Evolutionary conservation across 1,284 basidiomycete species (phyloP).

Genomic region (Coniferiporia sulphurascens): DNA sequence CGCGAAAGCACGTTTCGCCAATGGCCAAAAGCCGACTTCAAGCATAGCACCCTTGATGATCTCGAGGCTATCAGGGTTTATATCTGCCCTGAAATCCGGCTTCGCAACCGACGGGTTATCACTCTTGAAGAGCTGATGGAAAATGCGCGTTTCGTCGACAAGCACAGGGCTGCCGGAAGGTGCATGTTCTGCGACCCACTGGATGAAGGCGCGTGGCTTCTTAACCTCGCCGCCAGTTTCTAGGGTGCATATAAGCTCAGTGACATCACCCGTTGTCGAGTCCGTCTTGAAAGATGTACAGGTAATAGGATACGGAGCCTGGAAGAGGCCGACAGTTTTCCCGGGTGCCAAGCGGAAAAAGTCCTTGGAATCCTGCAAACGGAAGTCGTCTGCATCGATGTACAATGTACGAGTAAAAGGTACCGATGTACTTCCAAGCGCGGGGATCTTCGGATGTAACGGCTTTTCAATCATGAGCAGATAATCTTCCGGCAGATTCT

Average conservation of each 20-base stretch:
- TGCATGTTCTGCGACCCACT: constrained; percentile 92
- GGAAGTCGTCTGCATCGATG: constrained; percentile 95
- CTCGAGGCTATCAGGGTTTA: constrained; percentile 79
- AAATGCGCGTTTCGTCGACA: constrained; percentile 89
- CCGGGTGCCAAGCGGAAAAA: constrained; percentile 98
- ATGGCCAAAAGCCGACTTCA: constrained; percentile 85
- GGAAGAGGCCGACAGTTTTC: constrained; percentile 95
- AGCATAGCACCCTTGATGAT: constrained; percentile 77
- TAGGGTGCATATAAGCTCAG: constrained; percentile 75
- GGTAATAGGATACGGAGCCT: constrained; percentile 94
- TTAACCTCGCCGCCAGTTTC: constrained; percentile 65
- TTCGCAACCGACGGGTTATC: constrained; percentile 78
- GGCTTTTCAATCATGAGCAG: constrained; percentile 84
- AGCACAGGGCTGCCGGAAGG: constrained; percentile 75
- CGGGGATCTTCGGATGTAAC: constrained; percentile 91
- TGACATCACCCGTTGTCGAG: constrained; percentile 62
- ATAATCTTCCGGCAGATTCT: constrained; percentile 89
- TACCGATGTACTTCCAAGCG: constrained; percentile 78
- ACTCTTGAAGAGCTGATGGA: constrained; percentile 91
- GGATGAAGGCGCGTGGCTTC: constrained; percentile 95
- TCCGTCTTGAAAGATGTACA: constrained; percentile 85
- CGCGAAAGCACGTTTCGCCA: constrained; percentile 67
- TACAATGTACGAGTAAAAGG: constrained; percentile 90
- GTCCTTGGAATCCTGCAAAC: constrained; percentile 86
- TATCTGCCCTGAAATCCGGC: constrained; percentile 70